Evolutionary conservation across 2,329 filamentous ascomycete species (phyloP).

Genomic region (Xylaria sp.): DNA sequence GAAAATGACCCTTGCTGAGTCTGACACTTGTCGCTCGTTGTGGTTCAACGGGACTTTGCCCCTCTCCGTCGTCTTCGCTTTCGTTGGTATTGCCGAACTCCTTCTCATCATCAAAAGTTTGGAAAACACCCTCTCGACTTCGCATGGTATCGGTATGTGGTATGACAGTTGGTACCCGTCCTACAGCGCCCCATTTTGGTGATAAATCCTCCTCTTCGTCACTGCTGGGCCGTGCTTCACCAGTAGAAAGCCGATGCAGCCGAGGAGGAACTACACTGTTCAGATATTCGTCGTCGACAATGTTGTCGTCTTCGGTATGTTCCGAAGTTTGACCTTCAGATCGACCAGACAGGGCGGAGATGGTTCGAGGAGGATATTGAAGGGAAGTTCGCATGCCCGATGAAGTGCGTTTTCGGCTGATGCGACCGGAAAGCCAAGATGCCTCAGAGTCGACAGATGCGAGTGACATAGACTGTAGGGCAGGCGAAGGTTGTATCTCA

Average conservation of each 20-base stretch:
- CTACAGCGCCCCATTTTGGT: constrained; percentile 64
- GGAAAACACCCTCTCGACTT: constrained; percentile 63
- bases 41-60: constrained; percentile 50
- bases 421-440: constrained; percentile 89
- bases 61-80: constrained; percentile 43
- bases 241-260: constrained; percentile 56
- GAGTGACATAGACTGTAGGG: constrained; percentile 80
- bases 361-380: constrained; percentile 55
- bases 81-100: constrained; percentile 48
- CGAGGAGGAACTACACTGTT: constrained; percentile 58
- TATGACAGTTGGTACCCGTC: constrained; percentile 62
- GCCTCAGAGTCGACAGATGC: constrained; percentile 95
- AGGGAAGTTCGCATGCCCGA: constrained; percentile 55
- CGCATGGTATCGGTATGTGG: constrained; percentile 58
- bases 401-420: constrained; percentile 59
- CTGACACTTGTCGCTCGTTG: constrained; percentile 78
- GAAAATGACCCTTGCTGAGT: constrained; percentile 70
- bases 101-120: constrained; percentile 52
- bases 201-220: constrained; percentile 66
- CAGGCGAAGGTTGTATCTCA: constrained; percentile 61
- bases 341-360: constrained; percentile 66
- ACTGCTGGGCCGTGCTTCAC: constrained; percentile 65
- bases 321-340: constrained; percentile 54
- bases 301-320: constrained; percentile 70
- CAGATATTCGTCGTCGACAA: constrained; percentile 80